Conservation (phyloP, 345 rosid genomes). For the Luvunga scandens region DNA sequence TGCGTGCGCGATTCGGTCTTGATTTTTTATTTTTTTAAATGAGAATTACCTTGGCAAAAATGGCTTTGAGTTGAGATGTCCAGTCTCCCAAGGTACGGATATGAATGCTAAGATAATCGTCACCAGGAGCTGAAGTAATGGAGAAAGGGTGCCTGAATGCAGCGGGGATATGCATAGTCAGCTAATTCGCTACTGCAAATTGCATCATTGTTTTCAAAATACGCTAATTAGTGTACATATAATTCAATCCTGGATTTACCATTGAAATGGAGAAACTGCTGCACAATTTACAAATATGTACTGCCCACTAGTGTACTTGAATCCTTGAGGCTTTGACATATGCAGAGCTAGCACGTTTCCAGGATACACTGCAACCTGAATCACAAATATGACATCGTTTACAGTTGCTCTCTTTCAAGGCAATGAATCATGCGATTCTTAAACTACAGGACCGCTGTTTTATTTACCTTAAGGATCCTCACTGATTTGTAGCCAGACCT, state of each 20-base stretch:
- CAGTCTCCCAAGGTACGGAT: conserved; percentile 76
- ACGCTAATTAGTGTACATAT: neutral
- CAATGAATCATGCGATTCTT: neutral
- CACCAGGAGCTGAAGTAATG: conserved; percentile 64
- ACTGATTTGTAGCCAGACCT: conserved; percentile 64
- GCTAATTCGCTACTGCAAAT: neutral
- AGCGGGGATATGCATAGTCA: neutral
- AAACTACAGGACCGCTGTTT: neutral
- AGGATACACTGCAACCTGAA: conserved; percentile 79
- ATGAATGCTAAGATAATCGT: conserved; percentile 58
- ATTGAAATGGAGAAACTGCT: conserved; percentile 71
- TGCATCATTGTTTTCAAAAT: neutral
- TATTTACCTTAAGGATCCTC: conserved; percentile 60
- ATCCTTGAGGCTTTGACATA: conserved; percentile 83
- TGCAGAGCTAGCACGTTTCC: conserved; percentile 73
- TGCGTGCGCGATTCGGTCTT: neutral
- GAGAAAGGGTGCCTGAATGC: conserved; percentile 67
- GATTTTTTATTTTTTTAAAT: too few species aligned
- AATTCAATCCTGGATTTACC: conserved; percentile 36
- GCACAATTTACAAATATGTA: conserved; percentile 77
- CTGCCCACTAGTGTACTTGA: conserved; percentile 78
- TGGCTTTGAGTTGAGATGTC: conserved; percentile 68
- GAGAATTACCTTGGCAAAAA: conserved; percentile 47
- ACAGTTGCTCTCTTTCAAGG: neutral
- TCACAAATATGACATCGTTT: neutral